Evolutionary conservation across 306 rosid genomes (phyloP).

Genomic region (Begonia fuchsioides): DNA sequence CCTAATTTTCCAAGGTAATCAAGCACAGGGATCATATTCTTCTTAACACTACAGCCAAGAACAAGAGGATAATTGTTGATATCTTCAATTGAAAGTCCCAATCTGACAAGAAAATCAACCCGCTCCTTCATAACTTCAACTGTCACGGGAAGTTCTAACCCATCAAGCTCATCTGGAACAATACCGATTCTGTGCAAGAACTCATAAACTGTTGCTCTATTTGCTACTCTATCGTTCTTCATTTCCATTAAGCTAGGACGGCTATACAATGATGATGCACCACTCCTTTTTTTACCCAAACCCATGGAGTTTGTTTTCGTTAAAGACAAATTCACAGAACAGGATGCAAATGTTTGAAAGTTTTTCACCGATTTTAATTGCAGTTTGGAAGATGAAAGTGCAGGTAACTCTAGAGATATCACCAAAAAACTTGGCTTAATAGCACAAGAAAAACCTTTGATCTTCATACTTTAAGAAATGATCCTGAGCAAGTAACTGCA

Average conservation of each 20-base stretch:
- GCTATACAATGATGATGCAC: constrained; percentile 39
- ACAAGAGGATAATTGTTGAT: constrained; percentile 89
- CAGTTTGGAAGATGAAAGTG: constrained; percentile 28
- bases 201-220: constrained; percentile 57
- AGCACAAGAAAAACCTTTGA: constrained; percentile 31
- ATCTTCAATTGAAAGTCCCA: constrained; percentile 77
- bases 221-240: constrained; percentile 45
- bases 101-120: constrained; percentile 68
- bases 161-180: constrained; percentile 96
- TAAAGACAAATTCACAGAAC: constrained; percentile 17
- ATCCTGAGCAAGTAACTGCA: constrained; percentile 28
- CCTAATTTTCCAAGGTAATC: constrained; percentile 94
- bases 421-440: constrained; percentile 43
- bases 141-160: constrained; percentile 90
- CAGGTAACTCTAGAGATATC: constrained; percentile 40
- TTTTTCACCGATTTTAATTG: constrained; percentile 27
- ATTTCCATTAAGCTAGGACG: constrained; percentile 78
- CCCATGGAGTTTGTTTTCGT: constrained; percentile 17
- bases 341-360: constrained; percentile 25
- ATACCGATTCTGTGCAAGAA: constrained; percentile 65
- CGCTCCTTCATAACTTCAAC: constrained; percentile 91
- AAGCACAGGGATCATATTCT: constrained; percentile 96
- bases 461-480: constrained; percentile 25
- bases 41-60: constrained; percentile 95
- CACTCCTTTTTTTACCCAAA: constrained; percentile 26